Evolutionary conservation across 352 stramenopile genomes (phyloP).

Genomic region (Phytophthora syringae): DNA sequence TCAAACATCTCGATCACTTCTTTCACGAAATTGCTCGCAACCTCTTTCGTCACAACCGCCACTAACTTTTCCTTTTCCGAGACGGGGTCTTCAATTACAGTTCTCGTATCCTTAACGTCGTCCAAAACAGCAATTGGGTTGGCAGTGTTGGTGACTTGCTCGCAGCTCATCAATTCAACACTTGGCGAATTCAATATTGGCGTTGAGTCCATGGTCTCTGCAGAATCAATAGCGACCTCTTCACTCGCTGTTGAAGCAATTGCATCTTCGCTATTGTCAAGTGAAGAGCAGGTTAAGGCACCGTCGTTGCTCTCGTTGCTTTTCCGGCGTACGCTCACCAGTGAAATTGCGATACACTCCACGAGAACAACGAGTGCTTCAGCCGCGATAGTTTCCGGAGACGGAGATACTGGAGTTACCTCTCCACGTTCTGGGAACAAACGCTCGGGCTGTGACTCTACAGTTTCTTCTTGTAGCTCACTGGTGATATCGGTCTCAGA

Average conservation of each 20-base stretch:
- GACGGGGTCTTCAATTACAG: background rate
- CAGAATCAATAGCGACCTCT: background rate
- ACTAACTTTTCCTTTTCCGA: slow-evolving; percentile 1
- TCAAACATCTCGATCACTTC: slow-evolving; percentile 16
- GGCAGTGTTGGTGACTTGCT: background rate
- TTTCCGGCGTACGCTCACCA: background rate
- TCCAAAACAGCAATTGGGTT: background rate
- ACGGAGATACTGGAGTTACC: background rate
- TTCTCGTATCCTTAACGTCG: background rate
- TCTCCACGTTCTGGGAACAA: background rate
- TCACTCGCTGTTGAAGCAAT: background rate
- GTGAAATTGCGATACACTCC: slow-evolving; percentile 8
- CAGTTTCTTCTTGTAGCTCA: background rate
- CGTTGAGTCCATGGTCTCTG: background rate
- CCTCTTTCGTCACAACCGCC: slow-evolving; percentile 6
- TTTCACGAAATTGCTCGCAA: slow-evolving; percentile 23
- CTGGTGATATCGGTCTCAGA: background rate
- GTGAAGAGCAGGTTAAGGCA: background rate
- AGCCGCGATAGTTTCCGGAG: slow-evolving; percentile 8
- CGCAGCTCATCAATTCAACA: background rate
- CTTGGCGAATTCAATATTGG: background rate
- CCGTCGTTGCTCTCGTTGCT: background rate
- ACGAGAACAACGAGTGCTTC: slow-evolving; percentile 18
- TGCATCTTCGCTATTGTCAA: slow-evolving; percentile 3
- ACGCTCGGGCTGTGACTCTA: background rate